Evolutionary conservation across 1,284 basidiomycete species (phyloP).

Genomic region (Sanghuangporus sanghuang): DNA sequence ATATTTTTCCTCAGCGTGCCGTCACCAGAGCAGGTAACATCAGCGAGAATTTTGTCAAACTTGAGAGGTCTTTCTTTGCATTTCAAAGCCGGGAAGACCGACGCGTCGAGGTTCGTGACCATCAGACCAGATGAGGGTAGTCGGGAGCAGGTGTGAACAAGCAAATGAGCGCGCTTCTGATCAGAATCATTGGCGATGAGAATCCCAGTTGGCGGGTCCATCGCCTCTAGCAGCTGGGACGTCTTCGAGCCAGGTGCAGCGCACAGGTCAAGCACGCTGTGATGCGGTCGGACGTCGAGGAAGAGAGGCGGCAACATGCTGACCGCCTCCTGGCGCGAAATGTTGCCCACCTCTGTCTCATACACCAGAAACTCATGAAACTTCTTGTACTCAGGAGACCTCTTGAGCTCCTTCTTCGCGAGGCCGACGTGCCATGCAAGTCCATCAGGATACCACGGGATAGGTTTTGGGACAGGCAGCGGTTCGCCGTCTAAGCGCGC

Average conservation of each 20-base stretch:
- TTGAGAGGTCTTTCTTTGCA: conserved; percentile 40
- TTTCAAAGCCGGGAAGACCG: conserved; percentile 77
- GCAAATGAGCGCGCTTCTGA: conserved; percentile 91
- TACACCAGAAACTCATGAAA: conserved; percentile 97
- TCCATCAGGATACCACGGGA: conserved; percentile 92
- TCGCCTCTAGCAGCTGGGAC: conserved; percentile 85
- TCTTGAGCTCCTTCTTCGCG: conserved; percentile 85
- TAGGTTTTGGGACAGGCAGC: conserved; percentile 76
- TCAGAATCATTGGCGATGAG: conserved; percentile 91
- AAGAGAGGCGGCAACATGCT: conserved; percentile 98
- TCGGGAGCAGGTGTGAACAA: conserved; percentile 96
- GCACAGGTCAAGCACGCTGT: conserved; percentile 93
- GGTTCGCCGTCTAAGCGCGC: conserved; percentile 76
- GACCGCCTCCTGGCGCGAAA: conserved; percentile 96
- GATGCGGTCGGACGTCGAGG: conserved; percentile 90
- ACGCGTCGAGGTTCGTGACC: conserved; percentile 96
- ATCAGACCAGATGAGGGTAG: conserved; percentile 90
- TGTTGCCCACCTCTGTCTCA: conserved; percentile 97
- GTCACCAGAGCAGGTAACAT: conserved; percentile 97
- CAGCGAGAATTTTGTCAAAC: conserved; percentile 94
- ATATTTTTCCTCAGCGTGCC: conserved; percentile 95
- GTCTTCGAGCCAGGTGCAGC: conserved; percentile 99
- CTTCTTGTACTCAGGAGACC: conserved; percentile 89
- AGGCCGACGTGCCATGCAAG: conserved; percentile 97
- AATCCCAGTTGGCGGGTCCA: conserved; percentile 72